phyloP scores from a whole-genome alignment of 257 asterid genomes.

The Nemophila menziesii region DNA sequence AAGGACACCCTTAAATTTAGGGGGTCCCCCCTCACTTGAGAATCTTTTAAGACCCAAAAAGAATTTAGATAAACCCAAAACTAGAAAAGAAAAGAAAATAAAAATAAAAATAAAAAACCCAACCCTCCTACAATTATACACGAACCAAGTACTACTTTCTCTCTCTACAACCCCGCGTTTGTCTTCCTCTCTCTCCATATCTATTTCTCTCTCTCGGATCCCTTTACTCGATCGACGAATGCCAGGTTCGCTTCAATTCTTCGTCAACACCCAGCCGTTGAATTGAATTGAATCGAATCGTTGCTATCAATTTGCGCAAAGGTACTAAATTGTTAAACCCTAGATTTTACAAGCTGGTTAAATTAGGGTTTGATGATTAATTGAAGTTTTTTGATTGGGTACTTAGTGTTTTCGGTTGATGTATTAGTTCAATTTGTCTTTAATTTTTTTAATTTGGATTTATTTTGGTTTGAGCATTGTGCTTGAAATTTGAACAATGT shows the following conservation, averaged over 20 bases:
- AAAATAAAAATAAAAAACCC: too few relatives aligned
- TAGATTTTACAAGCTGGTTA: background rate
- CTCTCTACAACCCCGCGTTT: background rate
- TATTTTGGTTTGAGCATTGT: background rate
- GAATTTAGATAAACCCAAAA: background rate
- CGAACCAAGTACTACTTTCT: background rate
- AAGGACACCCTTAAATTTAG: background rate
- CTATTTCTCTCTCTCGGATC: background rate
- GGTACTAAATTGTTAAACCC: background rate
- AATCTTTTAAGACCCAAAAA: background rate
- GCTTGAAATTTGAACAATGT: background rate
- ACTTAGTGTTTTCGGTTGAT: background rate
- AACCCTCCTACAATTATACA: background rate
- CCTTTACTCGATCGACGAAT: background rate
- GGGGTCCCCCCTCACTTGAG: background rate
- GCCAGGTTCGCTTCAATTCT: background rate
- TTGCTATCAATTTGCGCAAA: background rate
- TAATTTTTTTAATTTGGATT: too few relatives aligned
- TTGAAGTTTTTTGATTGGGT: background rate
- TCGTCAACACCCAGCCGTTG: background rate
- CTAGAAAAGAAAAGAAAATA: background rate
- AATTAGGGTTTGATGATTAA: background rate
- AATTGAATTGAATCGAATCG: background rate
- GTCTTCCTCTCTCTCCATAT: background rate
- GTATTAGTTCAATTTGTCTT: background rate